These are phyloP conservation scores for Auriscalpium orientale DNA, from an alignment of 768 basidiomycete species.

Conservation along the genomic window DNA sequence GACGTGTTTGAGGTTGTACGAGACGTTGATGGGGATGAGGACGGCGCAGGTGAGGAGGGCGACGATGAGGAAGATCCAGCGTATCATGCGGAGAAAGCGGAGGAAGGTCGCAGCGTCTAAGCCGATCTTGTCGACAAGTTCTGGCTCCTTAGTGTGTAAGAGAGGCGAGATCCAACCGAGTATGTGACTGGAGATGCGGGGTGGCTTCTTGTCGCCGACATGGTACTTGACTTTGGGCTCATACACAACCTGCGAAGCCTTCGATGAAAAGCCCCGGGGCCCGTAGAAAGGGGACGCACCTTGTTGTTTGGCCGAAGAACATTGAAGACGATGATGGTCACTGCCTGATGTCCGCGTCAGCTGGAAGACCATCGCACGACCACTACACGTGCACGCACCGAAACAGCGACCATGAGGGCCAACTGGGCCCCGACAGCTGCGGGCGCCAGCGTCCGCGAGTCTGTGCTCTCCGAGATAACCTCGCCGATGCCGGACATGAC, in stretches of 20 bases:
- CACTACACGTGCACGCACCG: conserved; percentile 41
- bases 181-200: conserved; percentile 73
- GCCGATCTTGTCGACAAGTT: conserved; percentile 80
- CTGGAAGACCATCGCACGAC: not conserved
- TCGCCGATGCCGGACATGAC: conserved; percentile 25
- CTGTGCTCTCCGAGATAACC: conserved; percentile 25
- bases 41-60: conserved; percentile 59
- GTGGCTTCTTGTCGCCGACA: conserved; percentile 66
- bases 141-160: conserved; percentile 76
- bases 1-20: conserved; percentile 74
- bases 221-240: conserved; percentile 94
- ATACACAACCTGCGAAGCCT: conserved; percentile 60
- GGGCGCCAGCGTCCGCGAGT: conserved; percentile 65
- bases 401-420: conserved; percentile 61
- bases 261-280: not conserved
- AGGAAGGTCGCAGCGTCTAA: conserved; percentile 91
- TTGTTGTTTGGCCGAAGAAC: conserved; percentile 85
- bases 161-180: conserved; percentile 90
- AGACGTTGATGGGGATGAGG: conserved; percentile 81
- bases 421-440: conserved; percentile 76
- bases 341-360: conserved; percentile 33
- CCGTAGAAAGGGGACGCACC: conserved; percentile 29
- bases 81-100: conserved; percentile 82
- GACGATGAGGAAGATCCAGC: conserved; percentile 60
- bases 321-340: conserved; percentile 73